These are phyloP conservation scores for Colletotrichum scovillei DNA, from an alignment of 2,329 filamentous ascomycete species.

Conservation along the genomic window DNA sequence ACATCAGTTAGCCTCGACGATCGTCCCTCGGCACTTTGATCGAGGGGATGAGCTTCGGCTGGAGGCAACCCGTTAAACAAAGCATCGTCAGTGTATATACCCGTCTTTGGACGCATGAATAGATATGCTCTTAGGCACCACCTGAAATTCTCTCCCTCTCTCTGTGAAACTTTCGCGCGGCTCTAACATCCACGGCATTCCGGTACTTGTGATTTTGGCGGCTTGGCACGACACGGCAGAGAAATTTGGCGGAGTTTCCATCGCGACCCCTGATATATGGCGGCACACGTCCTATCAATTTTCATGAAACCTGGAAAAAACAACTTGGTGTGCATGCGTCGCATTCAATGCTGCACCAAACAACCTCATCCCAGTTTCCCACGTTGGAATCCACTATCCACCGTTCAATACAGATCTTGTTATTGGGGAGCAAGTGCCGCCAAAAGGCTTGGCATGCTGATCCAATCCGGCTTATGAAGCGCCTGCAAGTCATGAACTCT, in stretches of 20 bases:
- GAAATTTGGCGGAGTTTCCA: background rate
- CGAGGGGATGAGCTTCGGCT: slow-evolving; percentile 27
- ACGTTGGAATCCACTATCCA: background rate
- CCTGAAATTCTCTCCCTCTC: accelerated
- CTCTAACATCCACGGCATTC: background rate
- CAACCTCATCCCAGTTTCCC: slow-evolving; percentile 3
- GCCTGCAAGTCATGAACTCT: slow-evolving; percentile 17
- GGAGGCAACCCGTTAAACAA: slow-evolving; percentile 22
- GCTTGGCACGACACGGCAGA: background rate
- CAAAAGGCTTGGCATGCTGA: slow-evolving; percentile 12
- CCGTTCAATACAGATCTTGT: slow-evolving; percentile 16
- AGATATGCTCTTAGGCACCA: background rate
- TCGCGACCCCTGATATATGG: background rate
- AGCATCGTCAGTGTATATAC: slow-evolving; percentile 29
- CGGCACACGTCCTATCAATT: background rate
- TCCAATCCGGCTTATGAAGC: slow-evolving; percentile 4
- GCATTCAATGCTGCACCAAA: background rate
- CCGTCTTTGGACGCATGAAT: slow-evolving; percentile 6
- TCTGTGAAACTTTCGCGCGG: background rate
- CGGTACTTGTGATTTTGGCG: background rate
- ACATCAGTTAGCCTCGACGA: slow-evolving; percentile 27
- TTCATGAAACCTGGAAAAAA: slow-evolving; percentile 9
- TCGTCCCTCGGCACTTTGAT: slow-evolving; percentile 1
- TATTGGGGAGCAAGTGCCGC: slow-evolving; percentile 13
- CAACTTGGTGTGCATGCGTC: background rate